Evolutionary conservation across 176 grass and related monocot genomes (phyloP).

Genomic region (Pontederia crassipes): DNA sequence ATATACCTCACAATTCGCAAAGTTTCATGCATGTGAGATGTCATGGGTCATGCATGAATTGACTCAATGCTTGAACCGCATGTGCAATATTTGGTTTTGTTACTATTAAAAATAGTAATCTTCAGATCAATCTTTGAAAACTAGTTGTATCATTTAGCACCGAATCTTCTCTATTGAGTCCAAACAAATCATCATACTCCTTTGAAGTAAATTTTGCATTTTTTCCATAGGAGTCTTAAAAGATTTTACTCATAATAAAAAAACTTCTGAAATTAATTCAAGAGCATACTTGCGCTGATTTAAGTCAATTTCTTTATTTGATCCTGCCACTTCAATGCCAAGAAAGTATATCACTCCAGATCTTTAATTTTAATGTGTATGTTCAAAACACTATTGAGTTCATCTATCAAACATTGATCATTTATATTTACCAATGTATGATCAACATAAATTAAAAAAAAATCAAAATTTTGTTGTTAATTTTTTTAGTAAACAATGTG

Average conservation of each 20-base stretch:
- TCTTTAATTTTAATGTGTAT: not conserved
- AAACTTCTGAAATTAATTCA: not conserved
- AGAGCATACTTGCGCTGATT: not conserved
- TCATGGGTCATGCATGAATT: not conserved
- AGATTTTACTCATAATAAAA: not conserved
- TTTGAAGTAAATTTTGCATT: not conserved
- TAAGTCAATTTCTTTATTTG: not conserved
- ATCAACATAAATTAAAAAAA: not conserved
- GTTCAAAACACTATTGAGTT: not conserved
- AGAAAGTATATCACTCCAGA: not conserved
- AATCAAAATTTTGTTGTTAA: not conserved
- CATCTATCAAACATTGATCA: not conserved
- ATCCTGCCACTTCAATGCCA: not conserved
- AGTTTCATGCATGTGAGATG: not conserved
- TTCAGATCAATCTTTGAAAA: not conserved
- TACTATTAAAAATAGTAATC: not conserved
- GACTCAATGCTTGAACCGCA: not conserved
- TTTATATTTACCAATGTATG: not conserved
- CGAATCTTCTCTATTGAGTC: not conserved
- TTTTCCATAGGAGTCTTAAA: not conserved
- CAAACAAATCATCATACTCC: no score
- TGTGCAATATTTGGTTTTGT: not conserved
- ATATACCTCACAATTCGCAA: not conserved
- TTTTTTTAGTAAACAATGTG: not conserved
- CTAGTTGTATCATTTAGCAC: not conserved